phyloP scores from a whole-genome alignment of 345 rosid genomes.

The Eutrema heterophyllum region DNA sequence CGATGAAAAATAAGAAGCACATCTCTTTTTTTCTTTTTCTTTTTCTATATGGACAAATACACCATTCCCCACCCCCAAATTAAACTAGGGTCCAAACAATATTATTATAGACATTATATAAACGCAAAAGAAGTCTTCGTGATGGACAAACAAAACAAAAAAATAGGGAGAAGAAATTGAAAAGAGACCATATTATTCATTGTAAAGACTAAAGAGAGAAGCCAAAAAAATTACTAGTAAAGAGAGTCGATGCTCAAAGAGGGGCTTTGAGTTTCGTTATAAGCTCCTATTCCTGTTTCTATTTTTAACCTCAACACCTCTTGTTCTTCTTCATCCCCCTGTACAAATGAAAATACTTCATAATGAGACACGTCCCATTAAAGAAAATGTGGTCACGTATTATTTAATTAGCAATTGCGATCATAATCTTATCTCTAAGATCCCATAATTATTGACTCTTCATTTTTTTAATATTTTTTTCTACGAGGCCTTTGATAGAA shows the following conservation, averaged over 20 bases:
- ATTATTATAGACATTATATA: neutral
- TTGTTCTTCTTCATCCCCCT: conserved; percentile 71
- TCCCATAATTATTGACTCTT: neutral
- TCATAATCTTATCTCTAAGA: conserved; percentile 23
- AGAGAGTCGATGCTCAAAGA: conserved; percentile 40
- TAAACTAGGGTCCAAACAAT: neutral
- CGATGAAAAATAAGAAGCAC: too few relatives aligned
- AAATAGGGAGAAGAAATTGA: neutral
- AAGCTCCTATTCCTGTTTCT: conserved; percentile 58
- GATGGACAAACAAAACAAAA: neutral
- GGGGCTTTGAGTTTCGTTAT: conserved; percentile 55
- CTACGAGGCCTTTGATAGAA: neutral
- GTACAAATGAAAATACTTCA: neutral
- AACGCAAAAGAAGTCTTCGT: neutral
- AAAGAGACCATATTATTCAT: neutral
- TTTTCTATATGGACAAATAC: too few relatives aligned
- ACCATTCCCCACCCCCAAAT: too few relatives aligned
- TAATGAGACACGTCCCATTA: neutral
- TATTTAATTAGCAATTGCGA: conserved; percentile 5
- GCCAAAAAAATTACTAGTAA: neutral
- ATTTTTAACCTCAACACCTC: conserved; percentile 46
- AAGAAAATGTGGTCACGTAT: neutral
- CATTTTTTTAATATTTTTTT: neutral
- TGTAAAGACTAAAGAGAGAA: conserved; percentile 18
- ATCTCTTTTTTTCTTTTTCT: too few relatives aligned